Conservation (phyloP, 805 yeast genomes). For the Brettanomyces bruxellensis region DNA sequence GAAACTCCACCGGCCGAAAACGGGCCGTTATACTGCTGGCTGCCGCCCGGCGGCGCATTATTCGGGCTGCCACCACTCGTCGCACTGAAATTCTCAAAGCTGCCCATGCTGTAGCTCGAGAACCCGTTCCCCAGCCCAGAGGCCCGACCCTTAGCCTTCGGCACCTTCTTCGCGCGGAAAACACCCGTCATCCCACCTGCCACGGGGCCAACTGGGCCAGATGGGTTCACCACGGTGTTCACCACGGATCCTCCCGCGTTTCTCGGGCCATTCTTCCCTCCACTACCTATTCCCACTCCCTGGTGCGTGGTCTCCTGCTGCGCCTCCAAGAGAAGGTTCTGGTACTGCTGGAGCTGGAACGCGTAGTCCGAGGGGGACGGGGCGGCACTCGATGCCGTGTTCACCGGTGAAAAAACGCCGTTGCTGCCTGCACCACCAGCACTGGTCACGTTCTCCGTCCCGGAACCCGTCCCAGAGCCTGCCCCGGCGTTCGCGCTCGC, state of each 20-base stretch:
- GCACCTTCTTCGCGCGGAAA: no score
- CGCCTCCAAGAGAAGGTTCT: slow-evolving; percentile 22
- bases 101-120: no score
- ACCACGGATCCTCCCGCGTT: neutral
- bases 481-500: neutral
- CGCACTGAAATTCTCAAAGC: no score
- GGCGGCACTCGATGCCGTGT: slow-evolving; percentile 14
- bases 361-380: slow-evolving; percentile 24
- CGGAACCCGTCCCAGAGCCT: neutral
- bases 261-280: neutral
- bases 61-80: no score
- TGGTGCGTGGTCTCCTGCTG: slow-evolving; percentile 8
- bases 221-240: no score
- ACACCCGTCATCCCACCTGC: no score
- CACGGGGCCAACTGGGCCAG: no score
- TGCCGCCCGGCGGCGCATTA: neutral
- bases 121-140: slow-evolving; percentile 5
- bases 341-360: slow-evolving; percentile 26
- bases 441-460: neutral
- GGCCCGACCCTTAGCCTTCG: no score
- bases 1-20: neutral
- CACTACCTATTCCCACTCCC: neutral
- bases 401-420: slow-evolving; percentile 7
- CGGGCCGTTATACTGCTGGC: neutral
- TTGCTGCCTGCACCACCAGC: neutral